Base-by-base conservation (phyloP, 768 basidiomycete genomes). In the Lentinula detonsa region DNA sequence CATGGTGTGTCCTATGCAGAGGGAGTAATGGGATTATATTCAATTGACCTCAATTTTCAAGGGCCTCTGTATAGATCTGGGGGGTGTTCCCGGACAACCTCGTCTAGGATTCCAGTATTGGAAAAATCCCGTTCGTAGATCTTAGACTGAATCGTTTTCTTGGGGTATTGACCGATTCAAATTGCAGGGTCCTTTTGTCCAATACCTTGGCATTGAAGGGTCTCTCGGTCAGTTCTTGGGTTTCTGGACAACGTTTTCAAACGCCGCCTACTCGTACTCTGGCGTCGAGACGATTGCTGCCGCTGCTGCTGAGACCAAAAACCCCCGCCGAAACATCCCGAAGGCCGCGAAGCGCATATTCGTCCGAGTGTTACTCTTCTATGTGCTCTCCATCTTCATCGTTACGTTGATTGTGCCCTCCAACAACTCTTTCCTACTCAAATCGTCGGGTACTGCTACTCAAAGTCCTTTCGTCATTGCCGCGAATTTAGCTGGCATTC, bases 391-490 rank as follows among this genome's bases (percentile, higher is more conserved):
- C 45, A 74, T 87, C 59, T 72, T 88, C 61, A 76, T 87, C 61
- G 81, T 85, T 40, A 86, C 86, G 51, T 78, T 91, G 77, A 76
- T 88, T 39, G 83, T 91, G 35, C 86, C 87, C 1, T 84, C 78
- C 52, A 75, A 82, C 65, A 84, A 90, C 66, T 69, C 73, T 0
- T 64, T 64, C 45, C 69, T 74, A 35, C 65, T 65, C 28, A 52
- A 50, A 37, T 54, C 65, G 21, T 66, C 70, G 52, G 66, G 68
- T 5, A 70, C 78, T 18, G 84, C 77, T 15, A 84, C 81, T 1
- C 73, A 83, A 43, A 88, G 86, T 34, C 90, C 90, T 0, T 91
- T 90, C 71, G 88, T 91, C 42, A 81, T 91, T 61, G 89, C 87
- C 28, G 84, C 90, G 65, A 76, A 72, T 43, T 73, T 78, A 21